Conservation (phyloP, 192 early-diverging fungal genomes). For the Coemansia sp. region DNA sequence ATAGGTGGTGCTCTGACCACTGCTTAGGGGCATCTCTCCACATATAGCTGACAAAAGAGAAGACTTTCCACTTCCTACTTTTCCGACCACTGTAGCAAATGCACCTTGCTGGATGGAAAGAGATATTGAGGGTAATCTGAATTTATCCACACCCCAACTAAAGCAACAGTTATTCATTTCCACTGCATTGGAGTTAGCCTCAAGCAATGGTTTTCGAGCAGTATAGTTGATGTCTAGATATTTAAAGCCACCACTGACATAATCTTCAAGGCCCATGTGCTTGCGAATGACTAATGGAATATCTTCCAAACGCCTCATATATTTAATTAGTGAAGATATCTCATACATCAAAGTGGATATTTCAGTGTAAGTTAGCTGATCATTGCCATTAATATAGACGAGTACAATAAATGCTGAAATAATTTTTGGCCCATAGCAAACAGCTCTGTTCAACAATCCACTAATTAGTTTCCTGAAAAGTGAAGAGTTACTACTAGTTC, state of each 20-base stretch:
- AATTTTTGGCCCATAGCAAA: background rate
- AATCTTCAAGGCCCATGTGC: background rate
- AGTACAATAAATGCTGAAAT: background rate
- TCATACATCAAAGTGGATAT: background rate
- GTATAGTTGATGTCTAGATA: background rate
- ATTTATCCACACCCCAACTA: slow-evolving; percentile 23
- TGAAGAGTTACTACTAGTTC: too few species aligned
- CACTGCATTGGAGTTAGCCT: background rate
- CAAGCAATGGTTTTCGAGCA: background rate
- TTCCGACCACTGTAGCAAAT: slow-evolving; percentile 52
- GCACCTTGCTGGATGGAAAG: slow-evolving; percentile 11
- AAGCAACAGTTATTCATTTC: slow-evolving; percentile 16
- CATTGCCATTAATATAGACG: background rate
- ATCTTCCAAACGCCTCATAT: too few species aligned
- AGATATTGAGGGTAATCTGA: slow-evolving; percentile 3
- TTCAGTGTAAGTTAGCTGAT: background rate
- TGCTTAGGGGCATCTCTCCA: slow-evolving; percentile 74
- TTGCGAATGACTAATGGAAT: background rate
- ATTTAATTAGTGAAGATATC: background rate
- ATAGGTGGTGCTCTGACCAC: slow-evolving; percentile 63
- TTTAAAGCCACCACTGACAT: background rate
- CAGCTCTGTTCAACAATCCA: background rate
- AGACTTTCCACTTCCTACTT: slow-evolving; percentile 58
- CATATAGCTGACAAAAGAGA: slow-evolving; percentile 55
- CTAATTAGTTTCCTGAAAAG: too few species aligned